Evolutionary conservation across 176 grass and related monocot genomes (phyloP).

Genomic region (Chrysopogon serrulatus): DNA sequence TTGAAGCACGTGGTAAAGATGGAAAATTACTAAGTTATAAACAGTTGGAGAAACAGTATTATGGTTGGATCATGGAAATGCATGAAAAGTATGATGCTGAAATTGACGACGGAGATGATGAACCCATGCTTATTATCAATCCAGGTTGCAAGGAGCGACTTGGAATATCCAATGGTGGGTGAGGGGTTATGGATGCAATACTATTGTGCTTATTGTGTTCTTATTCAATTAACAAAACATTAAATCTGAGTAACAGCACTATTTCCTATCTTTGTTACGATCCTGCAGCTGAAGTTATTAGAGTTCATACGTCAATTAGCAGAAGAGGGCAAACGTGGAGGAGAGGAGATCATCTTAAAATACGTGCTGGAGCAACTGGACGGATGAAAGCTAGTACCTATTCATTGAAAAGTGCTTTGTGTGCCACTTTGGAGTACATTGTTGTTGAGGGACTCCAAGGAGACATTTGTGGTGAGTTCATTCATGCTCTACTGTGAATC

Average conservation of each 20-base stretch:
- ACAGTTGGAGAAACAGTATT: slow-evolving; percentile 38
- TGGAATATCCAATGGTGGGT: slow-evolving; percentile 49
- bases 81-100: slow-evolving; percentile 52
- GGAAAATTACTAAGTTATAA: slow-evolving; percentile 22
- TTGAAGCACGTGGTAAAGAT: slow-evolving; percentile 20
- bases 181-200: slow-evolving; percentile 5
- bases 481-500: neutral
- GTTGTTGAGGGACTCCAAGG: slow-evolving; percentile 47
- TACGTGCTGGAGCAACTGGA: slow-evolving; percentile 26
- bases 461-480: slow-evolving; percentile 48
- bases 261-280: neutral
- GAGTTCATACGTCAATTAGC: slow-evolving; percentile 40
- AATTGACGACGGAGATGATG: slow-evolving; percentile 36
- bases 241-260: neutral
- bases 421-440: slow-evolving; percentile 45
- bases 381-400: neutral
- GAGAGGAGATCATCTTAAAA: slow-evolving; percentile 42
- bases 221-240: neutral
- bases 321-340: slow-evolving; percentile 45
- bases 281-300: slow-evolving; percentile 29
- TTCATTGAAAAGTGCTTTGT: slow-evolving; percentile 32
- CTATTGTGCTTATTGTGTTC: neutral
- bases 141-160: slow-evolving; percentile 40
- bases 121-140: slow-evolving; percentile 35
- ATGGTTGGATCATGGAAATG: slow-evolving; percentile 44